phyloP scores from a whole-genome alignment of 768 basidiomycete species.

The Lactifluus piperatus region DNA sequence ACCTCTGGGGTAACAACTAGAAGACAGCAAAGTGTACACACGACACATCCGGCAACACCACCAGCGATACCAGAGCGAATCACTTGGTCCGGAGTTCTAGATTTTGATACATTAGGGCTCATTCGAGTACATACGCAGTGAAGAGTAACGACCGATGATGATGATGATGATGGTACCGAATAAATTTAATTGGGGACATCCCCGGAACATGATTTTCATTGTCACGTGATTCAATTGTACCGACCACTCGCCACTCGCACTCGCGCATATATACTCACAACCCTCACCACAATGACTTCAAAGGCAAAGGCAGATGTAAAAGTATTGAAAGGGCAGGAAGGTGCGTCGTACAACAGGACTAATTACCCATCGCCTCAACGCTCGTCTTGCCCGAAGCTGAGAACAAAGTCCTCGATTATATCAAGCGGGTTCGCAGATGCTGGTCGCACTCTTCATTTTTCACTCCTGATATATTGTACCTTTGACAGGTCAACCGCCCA shows the following conservation, averaged over 20 bases:
- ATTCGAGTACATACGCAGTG: constrained; percentile 33
- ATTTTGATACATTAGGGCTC: constrained; percentile 44
- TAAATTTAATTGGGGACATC: too few species aligned
- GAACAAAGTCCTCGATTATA: constrained; percentile 18
- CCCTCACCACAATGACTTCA: constrained; percentile 10
- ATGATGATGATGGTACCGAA: too few species aligned
- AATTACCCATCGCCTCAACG: not conserved
- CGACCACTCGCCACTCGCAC: too few species aligned
- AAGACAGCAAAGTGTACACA: constrained; percentile 35
- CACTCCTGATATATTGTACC: not conserved
- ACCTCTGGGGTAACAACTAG: not conserved
- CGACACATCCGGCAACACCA: constrained; percentile 88
- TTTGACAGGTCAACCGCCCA: constrained; percentile 77
- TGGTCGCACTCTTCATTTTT: not conserved
- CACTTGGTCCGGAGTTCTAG: constrained; percentile 30
- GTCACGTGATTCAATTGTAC: not conserved
- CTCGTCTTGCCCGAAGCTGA: constrained; percentile 4
- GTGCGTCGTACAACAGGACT: not conserved
- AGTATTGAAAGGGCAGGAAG: constrained; percentile 19
- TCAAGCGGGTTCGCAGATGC: constrained; percentile 14
- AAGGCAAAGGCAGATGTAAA: constrained; percentile 17
- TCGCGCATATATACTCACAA: too few species aligned
- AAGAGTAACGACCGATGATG: not conserved
- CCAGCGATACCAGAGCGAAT: constrained; percentile 85
- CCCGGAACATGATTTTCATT: not conserved